These are phyloP conservation scores for Tricholoma sp. DNA, from an alignment of 768 basidiomycete species.

Conservation along the genomic window DNA sequence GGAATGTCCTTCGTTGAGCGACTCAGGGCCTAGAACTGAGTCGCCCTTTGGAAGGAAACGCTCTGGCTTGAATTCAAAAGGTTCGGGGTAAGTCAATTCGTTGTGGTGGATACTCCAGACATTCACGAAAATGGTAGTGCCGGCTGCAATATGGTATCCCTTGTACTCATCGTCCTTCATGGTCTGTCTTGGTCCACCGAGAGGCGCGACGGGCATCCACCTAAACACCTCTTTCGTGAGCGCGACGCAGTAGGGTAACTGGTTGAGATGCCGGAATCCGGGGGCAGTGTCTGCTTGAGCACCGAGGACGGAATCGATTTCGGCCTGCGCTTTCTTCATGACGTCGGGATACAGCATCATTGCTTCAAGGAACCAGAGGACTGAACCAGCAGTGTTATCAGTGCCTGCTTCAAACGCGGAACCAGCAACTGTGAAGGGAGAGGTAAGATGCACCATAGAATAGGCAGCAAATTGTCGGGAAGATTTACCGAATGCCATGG, in stretches of 20 bases:
- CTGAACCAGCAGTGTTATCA: background rate
- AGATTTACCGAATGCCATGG: background rate
- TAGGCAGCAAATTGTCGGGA: background rate
- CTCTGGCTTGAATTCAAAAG: background rate
- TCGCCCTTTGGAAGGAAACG: background rate
- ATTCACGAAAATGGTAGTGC: background rate
- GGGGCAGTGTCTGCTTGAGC: constrained; percentile 1
- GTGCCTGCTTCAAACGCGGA: constrained; percentile 5
- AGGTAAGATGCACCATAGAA: background rate
- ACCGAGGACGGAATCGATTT: constrained; percentile 7
- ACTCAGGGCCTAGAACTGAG: no score
- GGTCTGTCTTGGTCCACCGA: background rate
- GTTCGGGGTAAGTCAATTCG: background rate
- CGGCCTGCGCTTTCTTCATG: constrained; percentile 8
- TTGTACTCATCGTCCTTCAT: background rate
- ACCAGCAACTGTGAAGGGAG: constrained; percentile 3
- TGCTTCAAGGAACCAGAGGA: constrained; percentile 7
- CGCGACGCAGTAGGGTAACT: background rate
- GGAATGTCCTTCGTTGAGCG: no score
- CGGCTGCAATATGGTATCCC: constrained; percentile 2
- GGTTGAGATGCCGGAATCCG: constrained; percentile 3
- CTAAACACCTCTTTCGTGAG: constrained; percentile 9
- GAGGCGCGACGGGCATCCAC: constrained; percentile 9
- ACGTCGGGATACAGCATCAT: constrained; percentile 13
- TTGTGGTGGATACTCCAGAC: constrained; percentile 2